Percentiles rank a stretch among this genome's conserved stretches.
Conservation (phyloP, 495 filamentous ascomycete genomes). For the Penicillium daleae region DNA sequence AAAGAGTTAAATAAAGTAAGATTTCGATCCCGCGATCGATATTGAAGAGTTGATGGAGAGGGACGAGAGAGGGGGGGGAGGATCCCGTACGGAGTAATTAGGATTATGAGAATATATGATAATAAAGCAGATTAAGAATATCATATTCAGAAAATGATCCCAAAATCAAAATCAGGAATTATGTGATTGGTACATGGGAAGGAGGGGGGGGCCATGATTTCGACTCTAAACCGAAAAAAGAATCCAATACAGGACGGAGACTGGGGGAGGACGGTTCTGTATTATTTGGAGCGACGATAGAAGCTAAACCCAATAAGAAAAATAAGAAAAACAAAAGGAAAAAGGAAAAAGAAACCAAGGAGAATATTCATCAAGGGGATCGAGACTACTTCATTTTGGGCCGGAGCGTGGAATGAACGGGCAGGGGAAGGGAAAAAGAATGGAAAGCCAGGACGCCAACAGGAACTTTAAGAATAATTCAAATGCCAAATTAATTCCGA, state of each 20-base stretch:
- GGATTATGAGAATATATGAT: conserved; percentile 3
- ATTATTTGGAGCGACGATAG: too few relatives aligned
- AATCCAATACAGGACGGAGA: background rate
- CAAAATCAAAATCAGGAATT: background rate
- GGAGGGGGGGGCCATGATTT: too few relatives aligned
- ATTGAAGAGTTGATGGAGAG: conserved; percentile 5
- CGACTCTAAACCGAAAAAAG: background rate
- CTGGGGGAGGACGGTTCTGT: too few relatives aligned
- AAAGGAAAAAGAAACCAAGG: background rate
- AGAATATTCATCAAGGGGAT: conserved; percentile 25
- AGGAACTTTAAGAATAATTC: conserved; percentile 16
- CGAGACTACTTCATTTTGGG: conserved; percentile 34
- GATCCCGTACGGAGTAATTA: conserved; percentile 3
- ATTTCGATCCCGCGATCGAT: conserved; percentile 4
- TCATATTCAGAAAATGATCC: background rate
- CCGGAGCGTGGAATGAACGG: conserved; percentile 30
- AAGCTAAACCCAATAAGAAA: background rate
- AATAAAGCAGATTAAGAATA: background rate
- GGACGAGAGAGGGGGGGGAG: conserved; percentile 7
- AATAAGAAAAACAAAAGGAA: background rate
- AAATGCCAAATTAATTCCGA: conserved; percentile 11
- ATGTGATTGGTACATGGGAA: background rate
- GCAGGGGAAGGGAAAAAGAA: conserved; percentile 14
- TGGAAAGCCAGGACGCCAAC: conserved; percentile 8
- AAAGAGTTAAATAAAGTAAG: conserved; percentile 6